Evolutionary conservation across 2,329 filamentous ascomycete species (phyloP), one percentile per base, ranked within the genome.

Genomic region (Neurospora sp.): DNA sequence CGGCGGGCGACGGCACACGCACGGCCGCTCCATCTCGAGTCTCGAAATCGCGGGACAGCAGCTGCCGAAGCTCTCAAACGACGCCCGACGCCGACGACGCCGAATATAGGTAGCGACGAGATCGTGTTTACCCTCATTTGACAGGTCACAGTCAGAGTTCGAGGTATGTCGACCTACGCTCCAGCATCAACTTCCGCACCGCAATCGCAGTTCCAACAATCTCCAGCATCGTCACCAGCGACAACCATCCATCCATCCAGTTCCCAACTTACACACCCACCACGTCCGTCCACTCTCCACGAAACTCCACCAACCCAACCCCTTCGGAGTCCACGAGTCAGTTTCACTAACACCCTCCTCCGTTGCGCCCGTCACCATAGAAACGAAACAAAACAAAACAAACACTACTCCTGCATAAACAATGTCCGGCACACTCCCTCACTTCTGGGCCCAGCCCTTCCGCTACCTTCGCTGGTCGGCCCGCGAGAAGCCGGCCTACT

Each of bases 391-490:
- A 36, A 15, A 19, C 10, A 73, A 72, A 70, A 42, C 39, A 42
- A 46, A 10, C 9, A 43, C 39, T 1, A n/a, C 15, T 3, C 40
- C 17, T 3, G 69, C 72, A 78, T 78, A 73, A 79, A 83, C 74
- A 73, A 93, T 93, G 90, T 86, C 87, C 73, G 77, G 82, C 77
- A 76, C 85, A 72, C 85, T 86, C 69, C 91, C 93, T 76, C 85
- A 86, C 77, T 97, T 99, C 91, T 97, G 91, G 89, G 86, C 89
- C 75, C 86, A 87, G 71, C 96, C 96, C 74, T 78, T 96, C 79
- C 89, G 89, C 77, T 98, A 97, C 89, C 82, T 92, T 77, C 90
- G 90, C 82, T 98, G 94, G 93, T 90, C 93, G 68, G 87, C 92
- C 68, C 90, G 93, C 82, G 91, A 96, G 81, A 92, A 91, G 80